Percentiles rank a stretch among this genome's conserved stretches.
These are phyloP conservation scores for Candida sp. DNA, from an alignment of 1,139 yeast genomes.

Conservation along the genomic window DNA sequence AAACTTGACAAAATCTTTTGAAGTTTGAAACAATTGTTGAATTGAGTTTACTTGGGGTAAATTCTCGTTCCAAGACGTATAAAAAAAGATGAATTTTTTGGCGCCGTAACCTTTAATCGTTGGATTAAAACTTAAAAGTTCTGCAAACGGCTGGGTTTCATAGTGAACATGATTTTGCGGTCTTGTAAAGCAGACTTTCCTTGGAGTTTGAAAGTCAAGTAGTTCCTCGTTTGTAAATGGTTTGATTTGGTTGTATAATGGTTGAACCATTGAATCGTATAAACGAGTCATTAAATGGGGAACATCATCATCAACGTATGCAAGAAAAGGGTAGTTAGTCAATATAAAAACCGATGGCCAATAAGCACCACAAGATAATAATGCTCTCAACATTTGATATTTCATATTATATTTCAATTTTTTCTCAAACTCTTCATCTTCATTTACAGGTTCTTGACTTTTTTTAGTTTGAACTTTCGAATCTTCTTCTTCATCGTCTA, in stretches of 20 bases:
- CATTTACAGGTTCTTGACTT: constrained; percentile 6
- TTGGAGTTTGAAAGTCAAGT: constrained; percentile 16
- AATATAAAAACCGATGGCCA: constrained; percentile 63
- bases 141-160: constrained; percentile 19
- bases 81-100: constrained; percentile 45
- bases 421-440: constrained; percentile 11
- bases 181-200: constrained; percentile 24
- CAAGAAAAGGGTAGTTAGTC: constrained; percentile 60
- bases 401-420: constrained; percentile 21
- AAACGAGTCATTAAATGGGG: constrained; percentile 48
- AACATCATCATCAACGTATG: constrained; percentile 52
- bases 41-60: constrained; percentile 35
- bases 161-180: constrained; percentile 28
- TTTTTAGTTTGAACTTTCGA: constrained; percentile 6
- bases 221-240: constrained; percentile 18
- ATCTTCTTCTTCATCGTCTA: constrained; percentile 52
- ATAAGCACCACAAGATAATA: constrained; percentile 61
- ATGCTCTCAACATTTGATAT: constrained; percentile 45
- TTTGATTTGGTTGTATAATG: constrained; percentile 35
- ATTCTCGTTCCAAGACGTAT: constrained; percentile 44
- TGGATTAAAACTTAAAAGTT: constrained; percentile 30
- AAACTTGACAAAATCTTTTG: constrained; percentile 51
- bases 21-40: constrained; percentile 43
- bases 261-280: constrained; percentile 47
- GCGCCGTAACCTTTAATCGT: constrained; percentile 21